Evolutionary conservation across 345 rosid species (phyloP).

Genomic region (Aethionema arabicum): DNA sequence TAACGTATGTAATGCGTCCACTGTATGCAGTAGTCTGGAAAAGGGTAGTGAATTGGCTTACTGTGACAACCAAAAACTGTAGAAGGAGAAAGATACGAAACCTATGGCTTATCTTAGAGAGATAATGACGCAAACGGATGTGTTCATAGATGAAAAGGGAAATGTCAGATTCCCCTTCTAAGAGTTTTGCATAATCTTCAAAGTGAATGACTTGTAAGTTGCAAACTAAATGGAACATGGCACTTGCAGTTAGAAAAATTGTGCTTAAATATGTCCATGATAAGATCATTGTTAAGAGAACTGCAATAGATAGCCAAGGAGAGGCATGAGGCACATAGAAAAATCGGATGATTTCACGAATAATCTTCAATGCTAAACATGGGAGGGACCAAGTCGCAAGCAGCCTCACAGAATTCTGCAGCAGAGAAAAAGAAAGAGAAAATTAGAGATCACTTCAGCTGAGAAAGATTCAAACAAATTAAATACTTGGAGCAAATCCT

Average conservation of each 20-base stretch:
- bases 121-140: constrained; percentile 65
- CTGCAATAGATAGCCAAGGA: constrained; percentile 64
- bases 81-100: constrained; percentile 84
- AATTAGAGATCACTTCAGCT: no score
- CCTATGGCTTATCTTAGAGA: constrained; percentile 95
- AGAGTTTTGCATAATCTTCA: constrained; percentile 67
- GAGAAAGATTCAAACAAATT: no score
- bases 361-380: constrained; percentile 64
- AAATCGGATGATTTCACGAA: constrained; percentile 57
- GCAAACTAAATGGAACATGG: constrained; percentile 82
- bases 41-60: constrained; percentile 69
- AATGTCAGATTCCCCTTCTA: constrained; percentile 70
- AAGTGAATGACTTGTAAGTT: constrained; percentile 92
- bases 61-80: constrained; percentile 70
- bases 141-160: constrained; percentile 67
- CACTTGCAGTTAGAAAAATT: constrained; percentile 68
- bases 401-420: constrained; percentile 62
- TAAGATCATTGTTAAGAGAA: constrained; percentile 50
- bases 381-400: constrained; percentile 71
- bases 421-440: neutral
- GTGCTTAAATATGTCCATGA: constrained; percentile 80
- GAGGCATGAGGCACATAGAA: constrained; percentile 52
- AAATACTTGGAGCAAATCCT: no score
- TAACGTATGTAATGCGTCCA: constrained; percentile 59
- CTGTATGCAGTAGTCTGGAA: constrained; percentile 72